Evolutionary conservation across 2,329 filamentous ascomycete genomes (phyloP).

Genomic region (Phoma sp.): DNA sequence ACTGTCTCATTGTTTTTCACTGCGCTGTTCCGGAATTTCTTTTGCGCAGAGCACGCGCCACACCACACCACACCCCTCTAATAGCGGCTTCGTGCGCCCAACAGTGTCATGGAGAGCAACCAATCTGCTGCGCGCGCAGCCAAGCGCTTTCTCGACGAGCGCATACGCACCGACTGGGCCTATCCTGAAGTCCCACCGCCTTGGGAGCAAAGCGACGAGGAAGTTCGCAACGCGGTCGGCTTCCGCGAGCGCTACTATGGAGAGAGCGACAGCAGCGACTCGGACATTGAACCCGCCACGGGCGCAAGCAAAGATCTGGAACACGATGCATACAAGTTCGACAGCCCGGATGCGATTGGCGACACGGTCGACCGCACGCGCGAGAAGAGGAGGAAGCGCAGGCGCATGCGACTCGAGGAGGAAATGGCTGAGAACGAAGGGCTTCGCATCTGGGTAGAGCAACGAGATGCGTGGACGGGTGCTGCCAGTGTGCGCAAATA

Average conservation of each 20-base stretch:
- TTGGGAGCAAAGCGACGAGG: constrained; percentile 44
- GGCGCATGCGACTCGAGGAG: constrained; percentile 45
- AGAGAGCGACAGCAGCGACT: constrained; percentile 36
- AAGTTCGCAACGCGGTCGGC: constrained; percentile 39
- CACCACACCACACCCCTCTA: not conserved
- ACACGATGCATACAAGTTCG: constrained; percentile 50
- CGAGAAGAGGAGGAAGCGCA: constrained; percentile 45
- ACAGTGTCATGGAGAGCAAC: constrained; percentile 45
- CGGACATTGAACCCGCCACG: constrained; percentile 23
- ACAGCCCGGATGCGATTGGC: constrained; percentile 54
- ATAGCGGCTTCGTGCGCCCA: not conserved
- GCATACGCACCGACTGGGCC: constrained; percentile 55
- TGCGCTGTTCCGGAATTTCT: not conserved
- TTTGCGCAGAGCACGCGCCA: not conserved
- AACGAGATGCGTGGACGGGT: constrained; percentile 85
- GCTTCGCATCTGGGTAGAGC: constrained; percentile 76
- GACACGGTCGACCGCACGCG: constrained; percentile 42
- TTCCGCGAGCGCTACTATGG: constrained; percentile 56
- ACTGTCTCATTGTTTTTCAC: not conserved
- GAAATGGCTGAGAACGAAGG: constrained; percentile 76
- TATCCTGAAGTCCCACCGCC: constrained; percentile 46
- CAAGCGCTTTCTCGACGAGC: constrained; percentile 50
- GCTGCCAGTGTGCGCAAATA: constrained; percentile 60
- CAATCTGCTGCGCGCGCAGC: constrained; percentile 52
- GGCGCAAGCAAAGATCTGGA: constrained; percentile 35